Base-by-base conservation (phyloP, 2,329 filamentous ascomycete genomes). In the Aspergillus tanneri region DNA sequence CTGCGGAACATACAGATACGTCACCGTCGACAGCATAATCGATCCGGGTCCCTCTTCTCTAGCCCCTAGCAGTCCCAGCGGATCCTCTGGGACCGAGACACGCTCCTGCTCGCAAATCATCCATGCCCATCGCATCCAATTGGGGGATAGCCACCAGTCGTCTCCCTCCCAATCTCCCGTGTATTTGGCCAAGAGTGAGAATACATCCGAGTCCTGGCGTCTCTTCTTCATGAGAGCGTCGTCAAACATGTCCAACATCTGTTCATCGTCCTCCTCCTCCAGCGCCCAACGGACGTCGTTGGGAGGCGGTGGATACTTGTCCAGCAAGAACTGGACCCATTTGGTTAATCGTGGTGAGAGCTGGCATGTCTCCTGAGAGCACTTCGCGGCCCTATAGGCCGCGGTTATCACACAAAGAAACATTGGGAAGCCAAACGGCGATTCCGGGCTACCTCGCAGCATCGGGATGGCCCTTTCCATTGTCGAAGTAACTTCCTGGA, bases 41-140 rank as follows among this genome's bases (percentile, higher is more conserved):
- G 54, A 49, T 7, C 58, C 57, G n/a, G 51, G 34, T 14, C 46
- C 51, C 18, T 28, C 12, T 12, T 32, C 47, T 11, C 49, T 57
- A 11, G 51, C 48, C 12, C 47, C 51, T 14, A 71, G 50, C 41
- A 70, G 52, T 12, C 54, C 47, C 28, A 72, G 49, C 21, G 70
- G 67, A 43, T 71, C 61, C 40, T 65, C 63, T 1, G 66, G 62
- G 21, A 66, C 57, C 44, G 66, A 60, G 34, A 72, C 62, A 41
- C 58, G 61, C 49, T 75, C 72, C 32, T 72, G 66, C 41, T 72
- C 65, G 32, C 63, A 62, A 35, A 72, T 62, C 49, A 67, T 66
- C 66, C 70, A 74, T 19, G 69, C 68, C 72, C 73, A 75, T 37
- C 70, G 68, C 38, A 75, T 14, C 65, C 66, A 68, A 16, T 68